Evolutionary conservation across 495 filamentous ascomycete genomes (phyloP), one percentile per base, ranked within the genome.

Genomic region (Hyphodiscus hymeniophilus): DNA sequence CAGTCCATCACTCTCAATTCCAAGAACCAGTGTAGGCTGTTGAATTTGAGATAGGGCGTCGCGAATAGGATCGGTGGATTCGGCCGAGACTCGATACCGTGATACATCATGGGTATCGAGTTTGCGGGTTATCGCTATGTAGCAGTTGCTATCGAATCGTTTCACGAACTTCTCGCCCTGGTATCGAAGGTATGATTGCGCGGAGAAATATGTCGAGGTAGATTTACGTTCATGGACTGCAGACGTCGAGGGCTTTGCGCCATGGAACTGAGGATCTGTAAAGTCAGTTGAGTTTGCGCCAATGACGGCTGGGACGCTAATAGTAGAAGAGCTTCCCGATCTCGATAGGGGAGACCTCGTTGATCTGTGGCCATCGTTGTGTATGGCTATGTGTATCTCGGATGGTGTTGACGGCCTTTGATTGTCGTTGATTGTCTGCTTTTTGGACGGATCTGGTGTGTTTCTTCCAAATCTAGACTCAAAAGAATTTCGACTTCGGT

Each of bases 81-180:
- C 20, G 7, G 52, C 31, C 15, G 51, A 31, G 13, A 54, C 45
- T 13, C 55, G 57, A 31, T 60, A 60, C 18, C 89, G 76, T 17
- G 87, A 89, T 22, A 98, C 78, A 60, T 98, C 92, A 62, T 98
- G 92, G 2, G 92, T 98, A 59, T 98, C 92, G n/a, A 98, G 80
- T 65, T 98, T 98, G 50, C 92, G 86, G 5, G 92, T 97, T 63
- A 97, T 95, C 50, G 92, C 89, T 48, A 98, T 97, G 67, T 98
- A 98, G 69, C 92, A 97, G 61, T 98, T 98, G 53, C 87, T 84
- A 65, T 98, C 92, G 61, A 96, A 98, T 6, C 92, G 82, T 60
- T 87, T 89, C 52, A 96, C 91, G 61, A 98, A 98, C 64, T 98
- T 98, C 45, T 82, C 77, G 34, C 87, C 91, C 67, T 98, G 92